Evolutionary conservation across 108 stramenopile genomes (phyloP), one percentile per base, ranked within the genome.

Genomic region (Cyclotella cryptica): DNA sequence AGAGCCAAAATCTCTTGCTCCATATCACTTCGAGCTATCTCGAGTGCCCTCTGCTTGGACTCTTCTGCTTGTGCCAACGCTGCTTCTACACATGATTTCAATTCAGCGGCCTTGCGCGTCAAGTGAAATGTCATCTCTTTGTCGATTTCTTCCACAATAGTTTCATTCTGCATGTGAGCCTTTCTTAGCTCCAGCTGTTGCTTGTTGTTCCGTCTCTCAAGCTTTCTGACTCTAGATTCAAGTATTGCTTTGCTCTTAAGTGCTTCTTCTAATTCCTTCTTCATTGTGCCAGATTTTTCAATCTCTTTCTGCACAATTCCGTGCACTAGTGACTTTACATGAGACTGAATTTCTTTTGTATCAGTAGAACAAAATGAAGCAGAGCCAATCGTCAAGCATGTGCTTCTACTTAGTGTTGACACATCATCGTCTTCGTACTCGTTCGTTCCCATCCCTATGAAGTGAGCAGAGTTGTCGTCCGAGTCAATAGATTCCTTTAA

Each of bases 101-200:
- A 28, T 39, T 73, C 72, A n/a, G 72, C 59, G 19, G 72, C 72
- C 40, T 73, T 73, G 8, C 72, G 60, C 11, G 72, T 63, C 60
- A 73, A 53, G 10, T 64, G 61, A n/a, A 64, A 49, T 22, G 60
- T 61, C 61, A 73, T 51, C 29, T 71, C 71, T 15, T 71, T 71
- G 15, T 46, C 71, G 17, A 35, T 54, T 71, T 60, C 29, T 14
- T 59, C 60, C 22, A 65, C 64, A 26, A 65, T 45, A 19, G 46
- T 51, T 35, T 49, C 55, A 43, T 64, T 61, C 47, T 41, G 49
- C 29, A 18, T 22, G 43, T 61, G 21, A 19, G 47, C 35, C 47
- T 49, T 11, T 65, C 22, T 14, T 11, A 73, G 47, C 49, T 53
- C 47, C 47, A 63, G 13, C 17, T 52, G 12, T 49, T 73, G 72